phyloP scores from a whole-genome alignment of 2,329 filamentous ascomycete species.

The Stagonosporopsis chrysanthemi region DNA sequence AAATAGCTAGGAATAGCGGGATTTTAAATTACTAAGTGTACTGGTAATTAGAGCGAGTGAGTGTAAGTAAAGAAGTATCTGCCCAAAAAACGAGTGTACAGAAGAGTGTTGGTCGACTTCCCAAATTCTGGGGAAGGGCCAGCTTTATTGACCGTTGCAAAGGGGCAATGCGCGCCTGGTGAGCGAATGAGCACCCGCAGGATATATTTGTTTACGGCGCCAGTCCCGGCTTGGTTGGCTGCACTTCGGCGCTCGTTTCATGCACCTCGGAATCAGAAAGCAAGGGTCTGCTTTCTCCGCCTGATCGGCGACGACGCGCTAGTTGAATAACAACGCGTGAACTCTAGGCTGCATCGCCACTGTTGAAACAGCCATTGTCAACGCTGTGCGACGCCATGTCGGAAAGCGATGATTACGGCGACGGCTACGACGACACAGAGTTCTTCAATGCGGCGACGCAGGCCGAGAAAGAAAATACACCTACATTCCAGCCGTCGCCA shows the following conservation, averaged over 20 bases:
- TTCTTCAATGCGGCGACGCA: constrained; percentile 68
- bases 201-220: constrained; percentile 5
- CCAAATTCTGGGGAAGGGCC: constrained; percentile 11
- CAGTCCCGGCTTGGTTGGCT: constrained; percentile 8
- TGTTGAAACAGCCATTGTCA: constrained; percentile 22
- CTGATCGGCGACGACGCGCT: constrained; percentile 35
- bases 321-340: constrained; percentile 33
- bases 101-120: constrained; percentile 10
- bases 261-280: constrained; percentile 16
- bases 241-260: constrained; percentile 7
- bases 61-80: constrained; percentile 18
- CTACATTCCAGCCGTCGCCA: constrained; percentile 45
- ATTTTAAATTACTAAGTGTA: constrained; percentile 11
- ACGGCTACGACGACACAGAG: constrained; percentile 71
- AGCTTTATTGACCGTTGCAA: constrained; percentile 16
- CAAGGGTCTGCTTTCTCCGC: constrained; percentile 27
- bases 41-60: constrained; percentile 13
- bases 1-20: neutral
- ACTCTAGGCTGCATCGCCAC: constrained; percentile 27
- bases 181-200: constrained; percentile 9
- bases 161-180: constrained; percentile 3
- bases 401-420: constrained; percentile 66
- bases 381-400: constrained; percentile 26
- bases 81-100: constrained; percentile 18
- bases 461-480: constrained; percentile 44